Base-by-base conservation (phyloP, 202 grass and related monocot species). In the Zizania palustris region DNA sequence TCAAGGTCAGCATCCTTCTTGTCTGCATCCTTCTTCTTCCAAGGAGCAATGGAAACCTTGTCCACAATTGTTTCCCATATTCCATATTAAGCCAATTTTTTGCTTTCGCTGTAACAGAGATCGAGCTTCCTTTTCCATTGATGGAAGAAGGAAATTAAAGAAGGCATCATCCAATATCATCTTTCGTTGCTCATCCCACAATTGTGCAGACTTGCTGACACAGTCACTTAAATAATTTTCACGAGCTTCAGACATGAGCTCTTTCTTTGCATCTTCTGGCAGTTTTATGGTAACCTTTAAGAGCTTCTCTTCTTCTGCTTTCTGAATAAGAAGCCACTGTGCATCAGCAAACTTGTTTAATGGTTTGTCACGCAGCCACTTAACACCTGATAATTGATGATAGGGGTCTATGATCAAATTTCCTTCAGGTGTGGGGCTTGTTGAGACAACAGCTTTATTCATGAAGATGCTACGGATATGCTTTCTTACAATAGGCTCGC, bases 81-180 rank as follows among this genome's bases (percentile, higher is more conserved):
- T 99, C 88, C 87, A 99, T 89, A 50, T 75, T 84, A 42, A 99
- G 83, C 86, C 83, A 96, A 80, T 67, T 82, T 77, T 96, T 99
- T 13, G 92, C 92, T 75, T 87, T 90, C 39, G 88, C 74, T 55
- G 81, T 85, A 99, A 69, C 38, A 96, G 45, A 1, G 84, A 85
- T 19, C 90, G 85, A 65, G 79, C 90, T 82, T 99, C 96, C 72
- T 99, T 99, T 75, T 91, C 89, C 89, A 96, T 92, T 66, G 96
- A 89, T 67, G 92, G 88, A 60, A 99, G 75, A 60, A 99, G 87
- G 50, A 87, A 89, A 76, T 76, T 89, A 6, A 92, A 80, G 69
- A 96, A 99, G 62, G 96, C 89, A 79, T 99, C 96, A 75, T 99
- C 92, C 41, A 99, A 78, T 71, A 99, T 99, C 92, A 96, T 92